Evolutionary conservation across 148 eudicot species (phyloP).

Genomic region (Suaeda aralocaspica): DNA sequence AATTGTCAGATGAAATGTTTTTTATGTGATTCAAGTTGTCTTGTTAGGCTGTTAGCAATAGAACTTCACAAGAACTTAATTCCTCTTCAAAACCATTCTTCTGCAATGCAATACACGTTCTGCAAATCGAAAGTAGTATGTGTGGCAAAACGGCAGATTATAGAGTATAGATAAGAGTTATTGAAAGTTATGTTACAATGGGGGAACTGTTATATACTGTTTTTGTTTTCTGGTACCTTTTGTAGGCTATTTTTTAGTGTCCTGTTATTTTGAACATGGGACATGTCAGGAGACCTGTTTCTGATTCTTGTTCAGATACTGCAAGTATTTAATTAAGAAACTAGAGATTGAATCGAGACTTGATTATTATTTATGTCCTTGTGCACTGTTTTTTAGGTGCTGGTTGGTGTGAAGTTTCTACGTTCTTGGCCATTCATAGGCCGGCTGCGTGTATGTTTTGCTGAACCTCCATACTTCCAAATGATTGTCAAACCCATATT

Average conservation of each 20-base stretch:
- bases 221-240: not conserved
- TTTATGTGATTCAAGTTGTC: too few relatives aligned
- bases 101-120: not conserved
- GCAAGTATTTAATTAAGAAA: too few relatives aligned
- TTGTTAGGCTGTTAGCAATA: too few relatives aligned
- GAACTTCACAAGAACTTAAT: too few relatives aligned
- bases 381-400: constrained; percentile 41
- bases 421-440: constrained; percentile 85
- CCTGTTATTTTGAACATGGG: not conserved
- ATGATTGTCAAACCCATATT: constrained; percentile 85
- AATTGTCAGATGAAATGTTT: too few relatives aligned
- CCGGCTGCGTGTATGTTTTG: constrained; percentile 86
- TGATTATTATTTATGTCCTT: not conserved
- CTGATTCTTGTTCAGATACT: not conserved
- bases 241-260: not conserved
- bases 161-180: too few relatives aligned
- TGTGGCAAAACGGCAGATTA: not conserved
- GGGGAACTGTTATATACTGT: too few relatives aligned
- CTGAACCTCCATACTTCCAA: constrained; percentile 94
- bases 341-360: not conserved
- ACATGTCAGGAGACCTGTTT: not conserved
- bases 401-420: constrained; percentile 88
- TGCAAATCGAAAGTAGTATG: not conserved
- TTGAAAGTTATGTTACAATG: too few relatives aligned
- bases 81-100: not conserved